Base-by-base conservation (phyloP, 306 rosid species). In the Sphenostylis stenocarpa region DNA sequence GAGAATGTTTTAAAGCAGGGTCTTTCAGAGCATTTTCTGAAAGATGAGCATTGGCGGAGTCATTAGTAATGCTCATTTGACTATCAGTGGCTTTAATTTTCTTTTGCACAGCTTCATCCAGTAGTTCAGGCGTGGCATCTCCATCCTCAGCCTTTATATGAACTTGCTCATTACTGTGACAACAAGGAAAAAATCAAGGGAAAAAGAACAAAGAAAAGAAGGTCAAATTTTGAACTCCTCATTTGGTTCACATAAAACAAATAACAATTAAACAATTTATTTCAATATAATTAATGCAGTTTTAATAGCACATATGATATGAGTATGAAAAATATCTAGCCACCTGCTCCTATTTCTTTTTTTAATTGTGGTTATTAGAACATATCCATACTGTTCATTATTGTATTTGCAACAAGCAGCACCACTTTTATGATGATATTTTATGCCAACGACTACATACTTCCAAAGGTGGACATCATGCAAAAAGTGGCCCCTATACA, bases 41-140 rank as follows among this genome's bases (percentile, higher is more conserved):
- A 64, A 79, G 75, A 67, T 67, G 55, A 73, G 69, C 70, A 78
- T 75, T 62, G 1, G 48, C 62, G 20, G 74, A 49, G 49, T 83
- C 84, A 67, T 76, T 70, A 57, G 73, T 41, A 76, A 64, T 72
- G 69, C 36, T 73, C 70, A 80, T 56, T 72, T 72, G 81, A 76
- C 76, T 76, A 23, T 68, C 88, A 73, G 87, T 85, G 67, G 80
- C 81, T 89, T 70, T 86, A 61, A 68, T 76, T 83, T 82, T 90
- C 89, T 87, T 88, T 45, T 36, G 67, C 0, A 83, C 80, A 67
- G 58, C 79, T 60, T 87, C 87, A 75, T 48, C 81, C 43, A 17
- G 80, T 78, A 80, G 78, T 83, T 89, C 84, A 17, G 81, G 82
- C 63, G 78, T 78, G 67, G 56, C 70, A 78, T 82, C 88, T 88